These are phyloP conservation scores for Clitopilus hobsonii DNA, from an alignment of 768 basidiomycete species.

Conservation along the genomic window DNA sequence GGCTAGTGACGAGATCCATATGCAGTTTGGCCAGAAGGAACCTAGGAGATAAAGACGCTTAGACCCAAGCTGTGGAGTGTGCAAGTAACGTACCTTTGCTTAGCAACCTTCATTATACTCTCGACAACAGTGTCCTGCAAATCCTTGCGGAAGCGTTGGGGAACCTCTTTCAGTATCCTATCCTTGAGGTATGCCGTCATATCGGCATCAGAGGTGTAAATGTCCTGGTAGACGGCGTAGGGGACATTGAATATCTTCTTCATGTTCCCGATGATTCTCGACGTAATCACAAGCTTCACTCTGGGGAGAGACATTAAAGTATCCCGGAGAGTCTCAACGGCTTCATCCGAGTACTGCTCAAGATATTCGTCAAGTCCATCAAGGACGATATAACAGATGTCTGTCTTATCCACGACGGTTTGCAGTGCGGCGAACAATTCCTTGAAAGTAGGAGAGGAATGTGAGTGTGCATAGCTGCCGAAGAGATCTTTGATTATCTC, in stretches of 20 bases:
- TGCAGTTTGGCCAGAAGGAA: no score
- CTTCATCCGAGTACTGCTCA: background rate
- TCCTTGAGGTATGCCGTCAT: background rate
- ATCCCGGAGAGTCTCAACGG: background rate
- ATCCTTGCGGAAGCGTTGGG: background rate
- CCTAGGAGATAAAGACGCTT: no score
- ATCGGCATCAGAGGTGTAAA: background rate
- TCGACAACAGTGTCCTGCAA: background rate
- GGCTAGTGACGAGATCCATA: no score
- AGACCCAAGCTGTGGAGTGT: no score
- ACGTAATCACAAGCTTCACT: background rate
- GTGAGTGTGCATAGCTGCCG: background rate
- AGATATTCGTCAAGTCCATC: background rate
- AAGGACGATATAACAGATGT: background rate
- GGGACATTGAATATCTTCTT: background rate
- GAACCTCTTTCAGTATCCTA: background rate
- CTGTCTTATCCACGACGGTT: no score
- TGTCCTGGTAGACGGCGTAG: background rate
- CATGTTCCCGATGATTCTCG: background rate
- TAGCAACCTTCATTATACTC: background rate
- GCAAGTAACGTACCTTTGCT: background rate
- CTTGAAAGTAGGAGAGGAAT: background rate
- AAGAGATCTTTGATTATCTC: background rate
- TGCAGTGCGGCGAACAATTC: background rate
- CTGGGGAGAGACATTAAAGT: background rate